Evolutionary conservation across 257 asterid genomes (phyloP).

Genomic region (Solanum appendiculatum): DNA sequence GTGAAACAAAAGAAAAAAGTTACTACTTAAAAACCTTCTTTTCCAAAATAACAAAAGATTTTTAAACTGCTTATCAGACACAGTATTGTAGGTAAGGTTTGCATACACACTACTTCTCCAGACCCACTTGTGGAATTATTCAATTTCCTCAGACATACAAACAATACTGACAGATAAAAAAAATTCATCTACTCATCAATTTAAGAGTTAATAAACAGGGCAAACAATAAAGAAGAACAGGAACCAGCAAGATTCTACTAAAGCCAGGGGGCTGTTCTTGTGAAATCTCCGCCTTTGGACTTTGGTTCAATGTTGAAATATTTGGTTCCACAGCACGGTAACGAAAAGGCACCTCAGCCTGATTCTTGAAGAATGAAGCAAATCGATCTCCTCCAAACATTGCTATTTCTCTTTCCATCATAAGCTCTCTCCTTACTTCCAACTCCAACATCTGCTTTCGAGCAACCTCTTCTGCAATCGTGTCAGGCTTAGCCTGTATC

Average conservation of each 20-base stretch:
- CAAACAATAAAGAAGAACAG: not conserved
- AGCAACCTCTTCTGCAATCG: conserved; percentile 17
- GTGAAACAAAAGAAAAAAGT: too few relatives aligned
- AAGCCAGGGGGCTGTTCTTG: conserved; percentile 9
- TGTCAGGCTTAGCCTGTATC: conserved; percentile 26
- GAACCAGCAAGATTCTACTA: not conserved
- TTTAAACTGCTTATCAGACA: too few relatives aligned
- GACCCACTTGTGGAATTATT: too few relatives aligned
- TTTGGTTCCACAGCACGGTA: conserved; percentile 3
- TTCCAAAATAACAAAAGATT: too few relatives aligned
- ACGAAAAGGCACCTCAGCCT: not conserved
- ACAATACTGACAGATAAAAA: not conserved
- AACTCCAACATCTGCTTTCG: conserved; percentile 42
- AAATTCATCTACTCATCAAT: not conserved
- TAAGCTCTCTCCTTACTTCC: conserved; percentile 51
- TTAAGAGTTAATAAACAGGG: not conserved
- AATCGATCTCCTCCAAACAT: not conserved
- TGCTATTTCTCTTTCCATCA: conserved; percentile 34
- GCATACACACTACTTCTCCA: too few relatives aligned
- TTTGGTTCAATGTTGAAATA: conserved; percentile 5
- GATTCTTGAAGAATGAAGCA: conserved; percentile 1
- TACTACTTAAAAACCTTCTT: too few relatives aligned
- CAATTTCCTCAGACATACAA: too few relatives aligned
- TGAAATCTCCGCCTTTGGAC: not conserved
- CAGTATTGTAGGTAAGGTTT: too few relatives aligned